Percentiles rank a stretch among this genome's conserved stretches.
Evolutionary conservation across 2,329 filamentous ascomycete genomes (phyloP).

Genomic region (Pleurostoma richardsiae): DNA sequence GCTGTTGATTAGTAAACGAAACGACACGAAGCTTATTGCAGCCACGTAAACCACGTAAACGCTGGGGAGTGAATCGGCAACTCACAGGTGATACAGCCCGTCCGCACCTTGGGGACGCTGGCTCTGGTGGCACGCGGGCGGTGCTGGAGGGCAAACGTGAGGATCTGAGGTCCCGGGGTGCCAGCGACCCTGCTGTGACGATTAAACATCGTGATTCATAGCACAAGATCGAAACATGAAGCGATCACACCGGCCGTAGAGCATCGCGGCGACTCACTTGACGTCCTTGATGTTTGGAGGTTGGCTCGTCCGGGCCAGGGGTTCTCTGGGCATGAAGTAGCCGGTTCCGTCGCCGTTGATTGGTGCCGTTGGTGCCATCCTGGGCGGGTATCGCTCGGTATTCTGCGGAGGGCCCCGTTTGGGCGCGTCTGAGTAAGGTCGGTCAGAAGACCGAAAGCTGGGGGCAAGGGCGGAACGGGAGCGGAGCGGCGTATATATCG

Average conservation of each 20-base stretch:
- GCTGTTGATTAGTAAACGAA: neutral
- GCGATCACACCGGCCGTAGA: too few species aligned
- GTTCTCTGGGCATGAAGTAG: neutral
- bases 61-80: neutral
- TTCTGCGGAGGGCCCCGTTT: too few species aligned
- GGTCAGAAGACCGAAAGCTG: too few species aligned
- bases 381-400: too few species aligned
- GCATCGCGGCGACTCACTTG: neutral
- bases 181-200: neutral
- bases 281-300: neutral
- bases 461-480: too few species aligned
- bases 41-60: too few species aligned
- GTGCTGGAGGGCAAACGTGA: slow-evolving; percentile 21
- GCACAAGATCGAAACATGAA: neutral
- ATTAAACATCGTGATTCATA: neutral
- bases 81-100: slow-evolving; percentile 25
- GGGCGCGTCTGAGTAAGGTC: too few species aligned
- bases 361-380: too few species aligned
- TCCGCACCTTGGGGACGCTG: slow-evolving; percentile 23
- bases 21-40: too few species aligned
- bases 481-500: too few species aligned
- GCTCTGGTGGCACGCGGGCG: slow-evolving; percentile 22
- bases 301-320: neutral
- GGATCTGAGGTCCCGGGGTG: slow-evolving; percentile 12
- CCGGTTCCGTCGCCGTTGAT: neutral